Conservation (phyloP, 2,329 filamentous ascomycete genomes). For the Conoideocrella luteorostrata region DNA sequence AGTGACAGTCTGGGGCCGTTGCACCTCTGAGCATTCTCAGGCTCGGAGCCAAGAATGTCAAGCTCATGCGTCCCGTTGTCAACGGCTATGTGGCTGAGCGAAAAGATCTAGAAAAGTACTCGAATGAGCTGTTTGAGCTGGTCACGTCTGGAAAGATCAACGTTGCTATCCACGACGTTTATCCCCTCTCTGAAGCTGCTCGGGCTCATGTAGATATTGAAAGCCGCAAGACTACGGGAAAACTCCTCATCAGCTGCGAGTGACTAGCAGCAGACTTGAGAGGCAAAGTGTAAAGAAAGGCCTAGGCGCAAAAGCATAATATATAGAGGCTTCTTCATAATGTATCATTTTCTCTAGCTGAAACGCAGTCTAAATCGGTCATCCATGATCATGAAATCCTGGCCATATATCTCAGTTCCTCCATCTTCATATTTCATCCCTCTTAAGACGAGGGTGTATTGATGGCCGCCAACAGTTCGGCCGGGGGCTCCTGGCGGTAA, state of each 20-base stretch:
- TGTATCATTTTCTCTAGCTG: background rate
- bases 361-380: background rate
- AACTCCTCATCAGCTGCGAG: conserved; percentile 66
- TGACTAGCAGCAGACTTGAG: conserved; percentile 9
- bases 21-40: conserved; percentile 54
- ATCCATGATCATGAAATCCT: background rate
- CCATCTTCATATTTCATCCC: background rate
- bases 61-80: conserved; percentile 67
- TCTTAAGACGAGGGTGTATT: conserved; percentile 32
- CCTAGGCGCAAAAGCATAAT: conserved; percentile 8
- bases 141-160: conserved; percentile 64
- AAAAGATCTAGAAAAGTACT: conserved; percentile 66
- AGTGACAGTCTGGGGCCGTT: conserved; percentile 56
- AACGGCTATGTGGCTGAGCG: conserved; percentile 63
- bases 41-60: conserved; percentile 68
- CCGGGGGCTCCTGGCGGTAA: conserved; percentile 85
- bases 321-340: background rate
- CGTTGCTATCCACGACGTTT: conserved; percentile 68
- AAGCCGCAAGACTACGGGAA: conserved; percentile 75
- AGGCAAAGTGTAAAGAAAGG: conserved; percentile 5
- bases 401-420: background rate
- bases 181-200: conserved; percentile 66
- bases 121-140: conserved; percentile 65
- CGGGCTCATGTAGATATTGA: conserved; percentile 74
- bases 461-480: conserved; percentile 64